Percentiles rank a stretch among this genome's conserved stretches.
These are phyloP conservation scores for Agaricales sp. DNA, from an alignment of 1,284 basidiomycete species.

Conservation along the genomic window DNA sequence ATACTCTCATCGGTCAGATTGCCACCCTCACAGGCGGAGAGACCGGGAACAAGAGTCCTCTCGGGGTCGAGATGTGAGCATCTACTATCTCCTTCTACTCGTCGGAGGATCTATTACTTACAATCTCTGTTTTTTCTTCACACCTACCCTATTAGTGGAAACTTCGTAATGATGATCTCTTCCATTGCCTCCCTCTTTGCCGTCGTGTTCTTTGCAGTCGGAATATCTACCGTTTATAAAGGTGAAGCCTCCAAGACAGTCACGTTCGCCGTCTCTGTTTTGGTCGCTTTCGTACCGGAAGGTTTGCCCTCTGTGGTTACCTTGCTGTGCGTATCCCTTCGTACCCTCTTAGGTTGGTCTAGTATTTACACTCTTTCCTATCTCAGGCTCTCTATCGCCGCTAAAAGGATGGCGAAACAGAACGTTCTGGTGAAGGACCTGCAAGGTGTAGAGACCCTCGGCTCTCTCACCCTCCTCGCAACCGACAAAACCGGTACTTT, in stretches of 20 bases:
- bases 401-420: conserved; percentile 62
- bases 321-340: conserved; percentile 25
- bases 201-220: conserved; percentile 53
- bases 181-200: conserved; percentile 52
- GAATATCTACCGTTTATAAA: conserved; percentile 55
- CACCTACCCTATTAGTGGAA: conserved; percentile 24
- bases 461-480: conserved; percentile 53
- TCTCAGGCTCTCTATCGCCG: conserved; percentile 46
- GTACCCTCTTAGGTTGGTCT: conserved; percentile 7
- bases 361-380: conserved; percentile 10
- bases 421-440: conserved; percentile 64
- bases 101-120: neutral
- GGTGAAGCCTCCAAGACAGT: conserved; percentile 49
- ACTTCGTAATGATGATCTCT: conserved; percentile 51
- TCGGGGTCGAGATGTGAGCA: conserved; percentile 54
- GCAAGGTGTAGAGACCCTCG: conserved; percentile 64
- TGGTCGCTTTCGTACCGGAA: conserved; percentile 66
- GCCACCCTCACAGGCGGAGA: conserved; percentile 54
- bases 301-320: conserved; percentile 65
- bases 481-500: conserved; percentile 73
- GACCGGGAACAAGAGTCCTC: conserved; percentile 53
- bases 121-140: conserved; percentile 1
- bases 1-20: conserved; percentile 62
- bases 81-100: neutral
- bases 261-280: conserved; percentile 58